Conservation (phyloP, 2,329 filamentous ascomycete genomes). For the Emergomyces orientalis region DNA sequence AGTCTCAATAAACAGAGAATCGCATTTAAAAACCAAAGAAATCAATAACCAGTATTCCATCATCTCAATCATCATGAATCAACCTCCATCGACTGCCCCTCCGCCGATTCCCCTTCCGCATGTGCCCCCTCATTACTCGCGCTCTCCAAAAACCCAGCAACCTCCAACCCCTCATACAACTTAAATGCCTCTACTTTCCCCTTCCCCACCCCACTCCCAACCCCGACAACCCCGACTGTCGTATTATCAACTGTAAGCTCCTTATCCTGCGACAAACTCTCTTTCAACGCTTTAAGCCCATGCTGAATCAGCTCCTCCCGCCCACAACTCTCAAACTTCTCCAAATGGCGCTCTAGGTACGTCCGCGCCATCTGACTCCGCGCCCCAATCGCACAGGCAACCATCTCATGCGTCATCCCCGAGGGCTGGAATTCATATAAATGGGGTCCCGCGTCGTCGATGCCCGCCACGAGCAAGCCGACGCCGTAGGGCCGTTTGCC, state of each 20-base stretch:
- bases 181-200: constrained; percentile 67
- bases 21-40: neutral
- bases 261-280: constrained; percentile 93
- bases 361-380: constrained; percentile 96
- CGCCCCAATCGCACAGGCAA: constrained; percentile 90
- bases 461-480: constrained; percentile 81
- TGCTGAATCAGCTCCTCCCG: constrained; percentile 85
- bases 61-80: constrained; percentile 33
- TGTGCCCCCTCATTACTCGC: constrained; percentile 45
- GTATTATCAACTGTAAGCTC: constrained; percentile 97
- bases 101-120: constrained; percentile 39
- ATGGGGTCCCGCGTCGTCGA: constrained; percentile 89
- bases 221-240: constrained; percentile 74
- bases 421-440: constrained; percentile 97
- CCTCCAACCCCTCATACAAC: constrained; percentile 80
- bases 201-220: constrained; percentile 46
- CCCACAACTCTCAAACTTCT: constrained; percentile 64
- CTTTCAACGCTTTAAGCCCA: constrained; percentile 83
- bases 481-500: constrained; percentile 95
- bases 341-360: constrained; percentile 87
- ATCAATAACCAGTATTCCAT: neutral
- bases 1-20: neutral
- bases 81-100: constrained; percentile 47
- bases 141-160: constrained; percentile 76
- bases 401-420: constrained; percentile 94